Evolutionary conservation across 2,329 filamentous ascomycete species (phyloP).

Genomic region (Davidsoniella virescens): DNA sequence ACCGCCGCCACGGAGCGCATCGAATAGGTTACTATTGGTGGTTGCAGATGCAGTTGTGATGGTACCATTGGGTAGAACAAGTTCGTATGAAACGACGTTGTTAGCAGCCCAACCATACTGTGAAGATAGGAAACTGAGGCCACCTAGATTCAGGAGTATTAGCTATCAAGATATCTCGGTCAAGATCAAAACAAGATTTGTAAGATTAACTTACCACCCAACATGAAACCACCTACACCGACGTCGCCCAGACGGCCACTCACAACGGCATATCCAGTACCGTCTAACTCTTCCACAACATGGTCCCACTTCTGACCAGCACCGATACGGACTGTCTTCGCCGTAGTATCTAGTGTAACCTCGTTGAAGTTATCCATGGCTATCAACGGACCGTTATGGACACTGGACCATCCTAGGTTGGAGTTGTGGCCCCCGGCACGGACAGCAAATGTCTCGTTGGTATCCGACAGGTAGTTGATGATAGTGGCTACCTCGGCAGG

Average conservation of each 20-base stretch:
- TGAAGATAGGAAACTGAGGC: slow-evolving; percentile 16
- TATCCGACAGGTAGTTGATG: slow-evolving; percentile 12
- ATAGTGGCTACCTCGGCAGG: slow-evolving; percentile 15
- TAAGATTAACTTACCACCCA: slow-evolving; percentile 17
- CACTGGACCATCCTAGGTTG: slow-evolving; percentile 18
- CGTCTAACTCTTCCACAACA: slow-evolving; percentile 16
- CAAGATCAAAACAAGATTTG: slow-evolving; percentile 12
- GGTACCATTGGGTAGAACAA: slow-evolving; percentile 29
- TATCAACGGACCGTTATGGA: slow-evolving; percentile 15
- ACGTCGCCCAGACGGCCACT: slow-evolving; percentile 26
- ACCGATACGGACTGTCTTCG: slow-evolving; percentile 25
- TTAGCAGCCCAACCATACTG: slow-evolving; percentile 29
- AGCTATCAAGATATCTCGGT: neutral
- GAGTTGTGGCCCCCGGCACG: slow-evolving; percentile 21
- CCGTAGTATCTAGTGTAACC: slow-evolving; percentile 14
- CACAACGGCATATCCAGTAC: slow-evolving; percentile 23
- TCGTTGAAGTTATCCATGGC: slow-evolving; percentile 17
- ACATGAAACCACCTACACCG: slow-evolving; percentile 19
- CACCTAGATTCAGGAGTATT: neutral
- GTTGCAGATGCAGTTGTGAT: slow-evolving; percentile 25
- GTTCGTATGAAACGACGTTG: slow-evolving; percentile 26
- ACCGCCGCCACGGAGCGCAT: slow-evolving; percentile 38
- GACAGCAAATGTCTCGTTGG: slow-evolving; percentile 23
- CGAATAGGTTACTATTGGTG: slow-evolving; percentile 36
- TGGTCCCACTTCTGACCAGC: slow-evolving; percentile 28